Conservation (phyloP, 345 rosid species). For the Populus ilicifolia region DNA sequence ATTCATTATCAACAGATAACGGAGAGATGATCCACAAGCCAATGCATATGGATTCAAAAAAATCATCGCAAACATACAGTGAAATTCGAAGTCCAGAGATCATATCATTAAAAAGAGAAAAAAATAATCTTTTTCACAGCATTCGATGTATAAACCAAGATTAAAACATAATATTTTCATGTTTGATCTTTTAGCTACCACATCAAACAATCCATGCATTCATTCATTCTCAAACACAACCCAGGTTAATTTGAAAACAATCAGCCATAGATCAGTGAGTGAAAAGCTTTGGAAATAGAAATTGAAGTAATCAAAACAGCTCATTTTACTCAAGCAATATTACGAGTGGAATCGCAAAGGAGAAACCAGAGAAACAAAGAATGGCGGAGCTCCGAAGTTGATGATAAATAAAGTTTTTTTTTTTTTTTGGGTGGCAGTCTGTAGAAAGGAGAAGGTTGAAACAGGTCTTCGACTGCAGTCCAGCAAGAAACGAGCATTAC, state of each 20-base stretch:
- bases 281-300: not conserved
- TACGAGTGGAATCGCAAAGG: not conserved
- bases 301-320: not conserved
- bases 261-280: not conserved
- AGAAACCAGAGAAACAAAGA: not conserved
- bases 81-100: not conserved
- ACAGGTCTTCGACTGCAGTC: not conserved
- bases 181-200: not conserved
- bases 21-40: not conserved
- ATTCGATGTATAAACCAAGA: not conserved
- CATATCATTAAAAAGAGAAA: not conserved
- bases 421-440: not conserved
- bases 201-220: not conserved
- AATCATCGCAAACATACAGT: not conserved
- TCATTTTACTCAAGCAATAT: not conserved
- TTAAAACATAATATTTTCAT: not conserved
- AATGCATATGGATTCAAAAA: not conserved
- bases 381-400: not conserved
- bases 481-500: not conserved
- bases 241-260: not conserved
- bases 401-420: not conserved
- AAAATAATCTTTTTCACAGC: not conserved
- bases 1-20: not conserved
- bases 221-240: not conserved
- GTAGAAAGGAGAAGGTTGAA: not conserved